Conservation (phyloP, 2,329 filamentous ascomycete species). For the Hymenoscyphus occultus region DNA sequence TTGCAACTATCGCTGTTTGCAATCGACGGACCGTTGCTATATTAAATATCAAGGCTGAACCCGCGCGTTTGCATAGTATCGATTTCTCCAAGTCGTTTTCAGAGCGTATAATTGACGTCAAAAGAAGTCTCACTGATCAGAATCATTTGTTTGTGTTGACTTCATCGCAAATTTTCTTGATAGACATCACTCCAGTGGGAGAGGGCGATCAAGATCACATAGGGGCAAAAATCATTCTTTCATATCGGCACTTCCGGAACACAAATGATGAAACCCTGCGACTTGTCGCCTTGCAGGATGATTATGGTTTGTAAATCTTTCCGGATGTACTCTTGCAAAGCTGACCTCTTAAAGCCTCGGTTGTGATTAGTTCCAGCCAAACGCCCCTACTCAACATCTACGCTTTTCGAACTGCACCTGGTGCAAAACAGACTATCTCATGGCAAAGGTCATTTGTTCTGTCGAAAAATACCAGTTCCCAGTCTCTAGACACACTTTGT, state of each 20-base stretch:
- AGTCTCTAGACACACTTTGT: conserved; percentile 11
- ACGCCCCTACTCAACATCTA: conserved; percentile 31
- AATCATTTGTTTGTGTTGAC: conserved; percentile 58
- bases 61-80: conserved; percentile 22
- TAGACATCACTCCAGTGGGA: conserved; percentile 28
- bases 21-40: conserved; percentile 38
- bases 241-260: conserved; percentile 45
- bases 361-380: conserved; percentile 30
- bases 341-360: conserved; percentile 26
- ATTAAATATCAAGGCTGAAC: conserved; percentile 30
- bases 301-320: conserved; percentile 21
- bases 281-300: conserved; percentile 37
- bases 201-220: conserved; percentile 16
- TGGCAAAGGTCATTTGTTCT: conserved; percentile 27
- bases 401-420: conserved; percentile 21
- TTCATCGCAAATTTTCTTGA: conserved; percentile 33
- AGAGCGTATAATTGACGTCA: conserved; percentile 58
- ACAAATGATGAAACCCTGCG: conserved; percentile 40
- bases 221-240: conserved; percentile 39
- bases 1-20: conserved; percentile 45
- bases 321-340: neutral
- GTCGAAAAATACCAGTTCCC: neutral
- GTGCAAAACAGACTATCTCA: conserved; percentile 11
- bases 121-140: conserved; percentile 45
- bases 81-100: conserved; percentile 22